Conservation (phyloP, 371 early-diverging fungal species). For the Chytridium lagenaria region DNA sequence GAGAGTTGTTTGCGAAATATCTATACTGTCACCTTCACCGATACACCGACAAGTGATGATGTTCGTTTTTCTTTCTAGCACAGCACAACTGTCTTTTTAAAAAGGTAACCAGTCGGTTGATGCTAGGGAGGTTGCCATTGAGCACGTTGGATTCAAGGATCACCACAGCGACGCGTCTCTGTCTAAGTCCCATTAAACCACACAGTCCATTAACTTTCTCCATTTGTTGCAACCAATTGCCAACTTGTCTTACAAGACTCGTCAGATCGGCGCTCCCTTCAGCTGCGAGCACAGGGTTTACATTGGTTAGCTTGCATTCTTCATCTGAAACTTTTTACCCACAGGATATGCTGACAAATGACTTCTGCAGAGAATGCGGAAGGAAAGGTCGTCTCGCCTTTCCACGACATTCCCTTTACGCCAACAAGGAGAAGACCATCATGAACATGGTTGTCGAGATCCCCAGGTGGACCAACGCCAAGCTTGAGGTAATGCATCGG, state of each 20-base stretch:
- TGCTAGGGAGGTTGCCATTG: no score
- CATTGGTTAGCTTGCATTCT: constrained; percentile 65
- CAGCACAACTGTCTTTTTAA: no score
- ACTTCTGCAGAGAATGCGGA: constrained; percentile 46
- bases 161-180: background rate
- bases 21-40: no score
- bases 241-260: constrained; percentile 43
- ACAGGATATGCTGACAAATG: constrained; percentile 11
- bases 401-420: constrained; percentile 99
- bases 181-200: background rate
- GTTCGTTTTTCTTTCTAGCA: no score
- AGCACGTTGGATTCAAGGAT: no score
- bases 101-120: no score
- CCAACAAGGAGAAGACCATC: constrained; percentile 78
- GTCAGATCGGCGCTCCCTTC: constrained; percentile 85
- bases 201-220: background rate
- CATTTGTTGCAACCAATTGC: background rate
- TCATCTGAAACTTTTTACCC: no score
- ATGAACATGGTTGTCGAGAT: constrained; percentile 99
- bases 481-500: constrained; percentile 82
- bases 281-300: constrained; percentile 86
- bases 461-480: constrained; percentile 99
- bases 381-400: constrained; percentile 86
- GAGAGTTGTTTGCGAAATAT: no score
- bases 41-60: no score